These are phyloP conservation scores for Theileria sp. DNA, from an alignment of 169 alveolate genomes.

Conservation along the genomic window DNA sequence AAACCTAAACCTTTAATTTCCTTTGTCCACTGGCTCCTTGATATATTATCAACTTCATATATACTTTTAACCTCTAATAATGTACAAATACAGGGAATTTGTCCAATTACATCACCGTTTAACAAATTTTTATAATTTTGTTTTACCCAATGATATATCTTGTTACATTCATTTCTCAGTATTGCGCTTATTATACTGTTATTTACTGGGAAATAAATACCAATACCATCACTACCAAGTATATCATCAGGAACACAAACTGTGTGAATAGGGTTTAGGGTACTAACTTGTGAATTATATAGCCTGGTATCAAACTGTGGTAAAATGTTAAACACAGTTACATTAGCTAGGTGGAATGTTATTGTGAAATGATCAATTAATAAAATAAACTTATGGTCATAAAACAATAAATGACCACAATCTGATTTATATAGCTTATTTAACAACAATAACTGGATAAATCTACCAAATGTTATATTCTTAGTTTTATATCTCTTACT, in stretches of 20 bases:
- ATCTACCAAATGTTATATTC: conserved; percentile 54
- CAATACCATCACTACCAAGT: not conserved
- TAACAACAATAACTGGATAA: conserved; percentile 39
- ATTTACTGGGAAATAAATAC: not conserved
- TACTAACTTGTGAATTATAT: conserved; percentile 8
- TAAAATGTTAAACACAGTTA: conserved; percentile 28
- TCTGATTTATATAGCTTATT: conserved; percentile 25
- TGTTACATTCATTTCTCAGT: not conserved
- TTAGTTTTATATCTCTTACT: not conserved
- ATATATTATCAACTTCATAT: not conserved
- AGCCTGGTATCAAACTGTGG: conserved; percentile 17
- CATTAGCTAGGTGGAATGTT: conserved; percentile 16
- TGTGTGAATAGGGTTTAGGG: not conserved
- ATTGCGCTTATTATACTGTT: not conserved
- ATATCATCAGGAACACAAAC: not conserved
- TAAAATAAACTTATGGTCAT: conserved; percentile 15
- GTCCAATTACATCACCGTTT: not conserved
- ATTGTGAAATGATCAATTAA: conserved; percentile 12
- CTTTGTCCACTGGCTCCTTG: conserved; percentile 14
- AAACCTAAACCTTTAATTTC: not conserved
- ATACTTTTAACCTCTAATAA: not conserved
- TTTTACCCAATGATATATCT: not conserved
- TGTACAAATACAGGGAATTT: conserved; percentile 26
- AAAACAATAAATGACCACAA: conserved; percentile 50
- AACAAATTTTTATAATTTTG: not conserved